Evolutionary conservation across 805 yeast genomes (phyloP).

Genomic region (Yarrowia sp.): DNA sequence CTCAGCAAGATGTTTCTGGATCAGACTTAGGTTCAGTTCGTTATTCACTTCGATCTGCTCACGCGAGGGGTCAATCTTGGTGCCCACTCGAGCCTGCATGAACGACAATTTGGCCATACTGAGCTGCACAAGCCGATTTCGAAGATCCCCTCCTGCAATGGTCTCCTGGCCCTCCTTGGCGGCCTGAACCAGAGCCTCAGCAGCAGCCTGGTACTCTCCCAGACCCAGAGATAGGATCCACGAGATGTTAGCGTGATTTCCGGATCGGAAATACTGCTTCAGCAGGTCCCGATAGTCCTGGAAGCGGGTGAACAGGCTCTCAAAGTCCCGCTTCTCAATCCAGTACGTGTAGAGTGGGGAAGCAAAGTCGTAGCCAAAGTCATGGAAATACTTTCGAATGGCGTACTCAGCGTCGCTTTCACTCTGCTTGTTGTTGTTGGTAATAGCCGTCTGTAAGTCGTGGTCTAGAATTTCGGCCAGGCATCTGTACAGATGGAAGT

Average conservation of each 20-base stretch:
- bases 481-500: slow-evolving; percentile 61
- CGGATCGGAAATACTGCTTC: slow-evolving; percentile 47
- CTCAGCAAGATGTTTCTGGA: background rate
- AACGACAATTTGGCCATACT: slow-evolving; percentile 63
- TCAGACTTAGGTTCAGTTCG: background rate
- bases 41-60: background rate
- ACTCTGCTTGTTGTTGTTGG: background rate
- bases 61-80: background rate
- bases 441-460: slow-evolving; percentile 36
- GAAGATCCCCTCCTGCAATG: background rate
- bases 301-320: slow-evolving; percentile 54
- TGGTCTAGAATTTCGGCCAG: slow-evolving; percentile 54
- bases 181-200: slow-evolving; percentile 47
- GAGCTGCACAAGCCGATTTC: slow-evolving; percentile 52
- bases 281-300: slow-evolving; percentile 50
- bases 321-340: slow-evolving; percentile 50
- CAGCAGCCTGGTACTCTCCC: slow-evolving; percentile 50
- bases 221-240: slow-evolving; percentile 69
- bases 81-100: background rate
- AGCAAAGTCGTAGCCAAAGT: slow-evolving; percentile 69
- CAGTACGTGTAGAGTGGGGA: slow-evolving; percentile 57
- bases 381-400: slow-evolving; percentile 48
- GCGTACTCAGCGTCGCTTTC: slow-evolving; percentile 13
- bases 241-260: slow-evolving; percentile 44
- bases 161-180: slow-evolving; percentile 42